Evolutionary conservation across 495 filamentous ascomycete genomes (phyloP).

Genomic region (Annulohypoxylon stygium): DNA sequence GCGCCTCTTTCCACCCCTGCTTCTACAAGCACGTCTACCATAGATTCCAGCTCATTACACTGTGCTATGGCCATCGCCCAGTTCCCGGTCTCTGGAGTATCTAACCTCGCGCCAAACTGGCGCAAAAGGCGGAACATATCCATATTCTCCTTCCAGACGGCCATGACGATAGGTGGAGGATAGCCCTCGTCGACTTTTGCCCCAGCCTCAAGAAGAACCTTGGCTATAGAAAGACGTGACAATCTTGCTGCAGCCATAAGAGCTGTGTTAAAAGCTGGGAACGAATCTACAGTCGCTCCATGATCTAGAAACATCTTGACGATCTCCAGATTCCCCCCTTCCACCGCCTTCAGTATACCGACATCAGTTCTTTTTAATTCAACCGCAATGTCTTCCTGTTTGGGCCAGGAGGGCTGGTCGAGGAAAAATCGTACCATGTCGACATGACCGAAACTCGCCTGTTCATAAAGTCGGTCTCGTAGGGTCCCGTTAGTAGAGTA

Average conservation of each 20-base stretch:
- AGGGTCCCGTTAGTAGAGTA: too few species aligned
- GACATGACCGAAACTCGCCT: too few species aligned
- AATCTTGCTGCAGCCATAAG: conserved; percentile 10
- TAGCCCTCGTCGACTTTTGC: conserved; percentile 22
- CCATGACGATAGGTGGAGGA: conserved; percentile 22
- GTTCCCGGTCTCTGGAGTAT: conserved; percentile 39
- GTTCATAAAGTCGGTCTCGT: too few species aligned
- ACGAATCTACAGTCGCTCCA: neutral
- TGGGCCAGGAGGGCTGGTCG: neutral
- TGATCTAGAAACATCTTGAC: neutral
- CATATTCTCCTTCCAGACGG: conserved; percentile 18
- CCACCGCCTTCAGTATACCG: neutral
- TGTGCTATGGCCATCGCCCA: conserved; percentile 41
- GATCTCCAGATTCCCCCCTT: neutral
- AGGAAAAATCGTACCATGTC: too few species aligned
- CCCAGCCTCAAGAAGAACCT: conserved; percentile 22
- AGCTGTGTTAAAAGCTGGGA: neutral
- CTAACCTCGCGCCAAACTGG: conserved; percentile 28
- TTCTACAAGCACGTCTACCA: conserved; percentile 32
- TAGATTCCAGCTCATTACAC: conserved; percentile 28
- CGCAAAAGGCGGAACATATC: conserved; percentile 30
- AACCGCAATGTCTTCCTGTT: neutral
- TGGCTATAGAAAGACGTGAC: neutral
- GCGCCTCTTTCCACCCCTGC: conserved; percentile 28
- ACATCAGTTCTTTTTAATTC: neutral